A percentile compares a stretch with the other conserved stretches of the same genome.
Evolutionary conservation across 176 grass and related monocot species (phyloP).

Genomic region (Rhynchospora tenuis): DNA sequence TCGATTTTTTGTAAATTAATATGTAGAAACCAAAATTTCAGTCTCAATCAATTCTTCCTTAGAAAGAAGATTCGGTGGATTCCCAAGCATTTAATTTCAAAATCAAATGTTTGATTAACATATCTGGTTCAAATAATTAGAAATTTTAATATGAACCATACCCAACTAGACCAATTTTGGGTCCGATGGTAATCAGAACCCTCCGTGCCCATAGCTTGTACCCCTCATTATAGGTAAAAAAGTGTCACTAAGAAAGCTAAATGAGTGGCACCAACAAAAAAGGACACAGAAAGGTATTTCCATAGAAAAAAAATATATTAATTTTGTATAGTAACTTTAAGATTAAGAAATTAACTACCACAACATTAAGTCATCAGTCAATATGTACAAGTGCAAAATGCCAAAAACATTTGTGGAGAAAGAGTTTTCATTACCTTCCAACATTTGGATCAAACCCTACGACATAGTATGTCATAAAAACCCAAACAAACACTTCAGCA

Average conservation of each 20-base stretch:
- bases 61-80: background rate
- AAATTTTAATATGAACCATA: background rate
- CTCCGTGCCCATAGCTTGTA: background rate
- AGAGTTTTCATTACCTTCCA: constrained; percentile 49
- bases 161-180: background rate
- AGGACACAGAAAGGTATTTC: background rate
- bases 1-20: background rate
- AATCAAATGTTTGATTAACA: background rate
- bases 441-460: constrained; percentile 76
- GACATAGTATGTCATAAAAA: constrained; percentile 80
- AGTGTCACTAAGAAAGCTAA: background rate
- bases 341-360: background rate
- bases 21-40: background rate
- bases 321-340: background rate
- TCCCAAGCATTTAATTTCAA: background rate
- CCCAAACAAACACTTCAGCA: constrained; percentile 50
- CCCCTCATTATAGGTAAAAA: background rate
- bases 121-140: background rate
- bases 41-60: background rate
- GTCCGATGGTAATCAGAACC: background rate
- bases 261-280: background rate
- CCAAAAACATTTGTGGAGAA: background rate
- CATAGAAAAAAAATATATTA: background rate
- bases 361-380: background rate
- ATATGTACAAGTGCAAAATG: background rate